Evolutionary conservation across 148 eudicot species (phyloP).

Genomic region (Nepenthes mirabilis): DNA sequence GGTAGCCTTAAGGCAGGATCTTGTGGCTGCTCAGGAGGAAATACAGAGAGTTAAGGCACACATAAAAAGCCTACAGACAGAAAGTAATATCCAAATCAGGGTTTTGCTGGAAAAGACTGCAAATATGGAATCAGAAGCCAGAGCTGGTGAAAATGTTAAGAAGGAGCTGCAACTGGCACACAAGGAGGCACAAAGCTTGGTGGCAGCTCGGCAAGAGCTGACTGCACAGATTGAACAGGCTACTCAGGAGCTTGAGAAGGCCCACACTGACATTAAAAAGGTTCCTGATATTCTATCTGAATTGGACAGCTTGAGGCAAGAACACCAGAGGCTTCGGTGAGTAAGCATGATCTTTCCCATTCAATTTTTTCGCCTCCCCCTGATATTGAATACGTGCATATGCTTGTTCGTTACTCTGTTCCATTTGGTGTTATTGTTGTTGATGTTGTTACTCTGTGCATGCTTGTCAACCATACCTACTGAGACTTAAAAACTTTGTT

Average conservation of each 20-base stretch:
- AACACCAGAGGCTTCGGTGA: conserved; percentile 77
- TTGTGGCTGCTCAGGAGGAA: conserved; percentile 47
- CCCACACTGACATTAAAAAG: conserved; percentile 36
- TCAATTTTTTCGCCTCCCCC: neutral
- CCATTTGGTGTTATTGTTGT: no score
- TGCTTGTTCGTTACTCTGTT: no score
- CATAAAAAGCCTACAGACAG: conserved; percentile 64
- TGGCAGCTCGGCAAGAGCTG: conserved; percentile 50
- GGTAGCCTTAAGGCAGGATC: conserved; percentile 55
- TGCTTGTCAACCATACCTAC: no score
- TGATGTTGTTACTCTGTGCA: no score
- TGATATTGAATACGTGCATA: no score
- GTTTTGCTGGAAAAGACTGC: conserved; percentile 66
- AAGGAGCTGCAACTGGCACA: conserved; percentile 56
- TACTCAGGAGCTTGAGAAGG: conserved; percentile 47
- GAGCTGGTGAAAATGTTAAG: conserved; percentile 52
- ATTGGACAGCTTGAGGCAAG: conserved; percentile 52
- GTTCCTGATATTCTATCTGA: conserved; percentile 66
- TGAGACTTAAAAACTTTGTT: no score
- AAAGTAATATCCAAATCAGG: conserved; percentile 69
- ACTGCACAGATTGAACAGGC: conserved; percentile 39
- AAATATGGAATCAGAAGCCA: conserved; percentile 56
- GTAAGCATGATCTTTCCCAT: conserved; percentile 14
- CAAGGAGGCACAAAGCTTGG: conserved; percentile 55
- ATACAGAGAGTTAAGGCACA: conserved; percentile 48